Percentiles rank a stretch among this genome's conserved stretches.
These are phyloP conservation scores for Nemophila menziesii DNA, from an alignment of 257 asterid genomes.

Conservation along the genomic window DNA sequence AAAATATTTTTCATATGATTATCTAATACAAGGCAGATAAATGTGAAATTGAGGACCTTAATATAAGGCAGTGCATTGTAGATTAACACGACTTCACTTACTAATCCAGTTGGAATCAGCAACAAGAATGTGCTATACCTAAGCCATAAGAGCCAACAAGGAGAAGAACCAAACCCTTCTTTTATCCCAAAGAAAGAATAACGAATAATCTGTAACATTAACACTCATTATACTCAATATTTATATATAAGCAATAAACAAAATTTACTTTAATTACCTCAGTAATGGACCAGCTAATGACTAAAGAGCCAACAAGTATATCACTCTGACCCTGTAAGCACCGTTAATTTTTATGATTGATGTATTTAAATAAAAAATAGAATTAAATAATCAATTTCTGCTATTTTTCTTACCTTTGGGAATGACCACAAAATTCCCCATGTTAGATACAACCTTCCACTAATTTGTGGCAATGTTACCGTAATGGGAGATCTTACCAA, in stretches of 20 bases:
- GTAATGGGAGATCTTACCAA: conserved; percentile 83
- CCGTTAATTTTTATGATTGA: not conserved
- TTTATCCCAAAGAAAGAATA: conserved; percentile 86
- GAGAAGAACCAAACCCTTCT: conserved; percentile 67
- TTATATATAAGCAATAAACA: not conserved
- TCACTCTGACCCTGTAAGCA: conserved; percentile 36
- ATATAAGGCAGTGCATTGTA: conserved; percentile 57
- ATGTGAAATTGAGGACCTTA: conserved; percentile 38
- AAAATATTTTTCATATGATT: not conserved
- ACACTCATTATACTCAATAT: not conserved
- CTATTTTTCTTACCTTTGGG: conserved; percentile 41
- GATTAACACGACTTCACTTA: conserved; percentile 83
- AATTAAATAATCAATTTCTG: not conserved
- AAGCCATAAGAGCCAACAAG: conserved; percentile 86
- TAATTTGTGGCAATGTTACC: conserved; percentile 81
- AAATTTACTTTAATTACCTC: conserved; percentile 38
- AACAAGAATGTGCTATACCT: conserved; percentile 81
- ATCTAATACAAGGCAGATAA: not conserved
- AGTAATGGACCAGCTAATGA: conserved; percentile 85
- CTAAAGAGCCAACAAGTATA: conserved; percentile 50
- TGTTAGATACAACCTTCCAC: conserved; percentile 67
- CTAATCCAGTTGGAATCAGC: conserved; percentile 75
- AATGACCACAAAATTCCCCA: conserved; percentile 92
- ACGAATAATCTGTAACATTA: conserved; percentile 30
- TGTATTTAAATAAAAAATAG: not conserved